phyloP scores from a whole-genome alignment of 768 basidiomycete genomes.

The Trichaptum fuscoviolaceum region DNA sequence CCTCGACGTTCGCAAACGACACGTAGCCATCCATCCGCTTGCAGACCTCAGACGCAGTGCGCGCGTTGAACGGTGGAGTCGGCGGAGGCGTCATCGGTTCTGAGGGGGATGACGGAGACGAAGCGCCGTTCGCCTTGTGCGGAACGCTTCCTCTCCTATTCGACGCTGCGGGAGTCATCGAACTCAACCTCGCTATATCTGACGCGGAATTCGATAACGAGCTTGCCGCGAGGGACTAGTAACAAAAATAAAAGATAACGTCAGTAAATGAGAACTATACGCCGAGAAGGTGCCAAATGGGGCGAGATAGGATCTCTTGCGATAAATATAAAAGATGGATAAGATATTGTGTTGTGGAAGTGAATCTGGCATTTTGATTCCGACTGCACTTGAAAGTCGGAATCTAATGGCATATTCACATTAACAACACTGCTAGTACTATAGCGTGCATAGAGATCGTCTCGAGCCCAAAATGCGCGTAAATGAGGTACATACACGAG shows the following conservation, averaged over 20 bases:
- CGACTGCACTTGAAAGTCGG: no score
- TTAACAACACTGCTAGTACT: not conserved
- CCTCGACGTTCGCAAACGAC: conserved; percentile 62
- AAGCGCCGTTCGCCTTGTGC: not conserved
- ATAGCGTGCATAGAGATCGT: not conserved
- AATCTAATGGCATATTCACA: no score
- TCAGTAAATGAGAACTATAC: not conserved
- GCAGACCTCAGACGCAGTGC: conserved; percentile 54
- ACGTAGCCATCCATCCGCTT: conserved; percentile 58
- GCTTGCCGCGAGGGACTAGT: not conserved
- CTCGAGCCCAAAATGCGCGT: not conserved
- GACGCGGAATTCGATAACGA: conserved; percentile 2
- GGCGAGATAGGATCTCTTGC: not conserved
- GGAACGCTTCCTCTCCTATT: not conserved
- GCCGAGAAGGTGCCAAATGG: not conserved
- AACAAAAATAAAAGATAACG: not conserved
- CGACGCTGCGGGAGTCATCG: not conserved
- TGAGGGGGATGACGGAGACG: not conserved
- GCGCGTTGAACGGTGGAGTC: conserved; percentile 53
- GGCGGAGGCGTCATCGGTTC: conserved; percentile 19
- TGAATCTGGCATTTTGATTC: not conserved
- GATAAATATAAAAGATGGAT: not conserved
- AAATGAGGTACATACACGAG: conserved; percentile 3
- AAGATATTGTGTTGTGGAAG: not conserved
- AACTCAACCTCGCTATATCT: not conserved